phyloP scores from a whole-genome alignment of 73 alveolate genomes.

The Loxodes magnus region DNA sequence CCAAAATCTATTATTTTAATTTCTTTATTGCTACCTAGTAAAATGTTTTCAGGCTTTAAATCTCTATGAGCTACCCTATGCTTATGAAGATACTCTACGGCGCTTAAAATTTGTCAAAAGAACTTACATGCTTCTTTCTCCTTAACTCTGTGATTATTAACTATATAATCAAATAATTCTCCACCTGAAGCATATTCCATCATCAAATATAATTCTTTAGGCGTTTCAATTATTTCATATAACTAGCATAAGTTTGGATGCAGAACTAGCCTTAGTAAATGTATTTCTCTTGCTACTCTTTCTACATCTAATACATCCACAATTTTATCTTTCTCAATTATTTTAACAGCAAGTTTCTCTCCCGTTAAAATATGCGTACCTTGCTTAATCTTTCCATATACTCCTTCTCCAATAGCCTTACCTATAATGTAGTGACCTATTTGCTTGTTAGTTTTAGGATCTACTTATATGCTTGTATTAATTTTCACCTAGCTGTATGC shows the following conservation, averaged over 20 bases:
- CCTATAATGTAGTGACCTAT: constrained; percentile 26
- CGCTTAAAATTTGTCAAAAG: constrained; percentile 72
- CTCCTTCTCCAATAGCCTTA: constrained; percentile 27
- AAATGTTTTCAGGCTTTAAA: constrained; percentile 86
- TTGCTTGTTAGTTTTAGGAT: too few relatives aligned
- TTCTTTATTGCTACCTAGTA: constrained; percentile 66
- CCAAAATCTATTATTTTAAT: constrained; percentile 92
- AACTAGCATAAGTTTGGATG: constrained; percentile 66
- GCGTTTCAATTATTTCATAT: constrained; percentile 74
- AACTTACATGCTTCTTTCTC: constrained; percentile 88
- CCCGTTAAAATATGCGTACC: constrained; percentile 30
- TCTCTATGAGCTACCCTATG: constrained; percentile 86
- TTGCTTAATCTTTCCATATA: constrained; percentile 25
- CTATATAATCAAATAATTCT: constrained; percentile 71
- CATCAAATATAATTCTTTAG: constrained; percentile 46
- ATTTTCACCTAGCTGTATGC: too few relatives aligned
- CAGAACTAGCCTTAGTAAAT: constrained; percentile 56
- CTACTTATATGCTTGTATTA: too few relatives aligned
- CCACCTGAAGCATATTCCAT: constrained; percentile 84
- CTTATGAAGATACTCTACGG: constrained; percentile 81
- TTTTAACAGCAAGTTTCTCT: constrained; percentile 73
- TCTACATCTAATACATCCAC: constrained; percentile 62
- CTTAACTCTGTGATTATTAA: constrained; percentile 50
- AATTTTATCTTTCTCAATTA: constrained; percentile 66
- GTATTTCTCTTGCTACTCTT: constrained; percentile 75